Evolutionary conservation across 352 stramenopile genomes (phyloP).

Genomic region (Saprolegnia diclina): DNA sequence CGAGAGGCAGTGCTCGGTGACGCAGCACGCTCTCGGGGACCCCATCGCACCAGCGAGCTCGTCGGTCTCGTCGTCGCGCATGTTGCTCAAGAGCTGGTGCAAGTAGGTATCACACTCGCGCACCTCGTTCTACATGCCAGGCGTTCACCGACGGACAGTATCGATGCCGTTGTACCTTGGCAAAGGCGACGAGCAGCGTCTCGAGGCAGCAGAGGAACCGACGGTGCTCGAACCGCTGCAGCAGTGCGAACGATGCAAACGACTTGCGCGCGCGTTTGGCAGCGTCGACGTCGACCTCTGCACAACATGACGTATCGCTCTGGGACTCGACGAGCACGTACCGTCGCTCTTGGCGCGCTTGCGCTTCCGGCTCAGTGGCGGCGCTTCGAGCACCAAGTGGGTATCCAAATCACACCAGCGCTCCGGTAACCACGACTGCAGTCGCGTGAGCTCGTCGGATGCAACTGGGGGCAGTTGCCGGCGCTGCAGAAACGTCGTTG

Average conservation of each 20-base stretch:
- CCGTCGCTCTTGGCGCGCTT: not conserved
- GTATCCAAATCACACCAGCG: slow-evolving; percentile 11
- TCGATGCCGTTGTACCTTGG: slow-evolving; percentile 13
- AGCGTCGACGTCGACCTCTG: not conserved
- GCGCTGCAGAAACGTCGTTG: slow-evolving; percentile 1
- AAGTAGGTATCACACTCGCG: slow-evolving; percentile 52
- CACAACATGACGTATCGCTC: not conserved
- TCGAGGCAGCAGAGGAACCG: slow-evolving; percentile 76
- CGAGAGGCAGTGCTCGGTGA: slow-evolving; percentile 34
- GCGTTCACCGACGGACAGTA: not conserved
- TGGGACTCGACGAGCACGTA: not conserved
- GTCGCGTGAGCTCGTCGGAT: not conserved
- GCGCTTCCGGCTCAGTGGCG: not conserved
- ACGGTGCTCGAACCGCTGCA: slow-evolving; percentile 61
- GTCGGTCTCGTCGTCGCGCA: not conserved
- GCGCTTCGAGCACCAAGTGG: not conserved
- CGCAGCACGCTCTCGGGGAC: not conserved
- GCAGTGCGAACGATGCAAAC: not conserved
- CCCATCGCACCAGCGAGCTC: not conserved
- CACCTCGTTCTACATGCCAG: slow-evolving; percentile 40
- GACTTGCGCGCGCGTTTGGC: not conserved
- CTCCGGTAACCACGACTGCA: not conserved
- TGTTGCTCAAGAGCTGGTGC: slow-evolving; percentile 29
- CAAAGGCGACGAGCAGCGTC: slow-evolving; percentile 68
- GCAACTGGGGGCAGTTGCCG: not conserved